Evolutionary conservation across 345 rosid species (phyloP).

Genomic region (Isatis tinctoria): DNA sequence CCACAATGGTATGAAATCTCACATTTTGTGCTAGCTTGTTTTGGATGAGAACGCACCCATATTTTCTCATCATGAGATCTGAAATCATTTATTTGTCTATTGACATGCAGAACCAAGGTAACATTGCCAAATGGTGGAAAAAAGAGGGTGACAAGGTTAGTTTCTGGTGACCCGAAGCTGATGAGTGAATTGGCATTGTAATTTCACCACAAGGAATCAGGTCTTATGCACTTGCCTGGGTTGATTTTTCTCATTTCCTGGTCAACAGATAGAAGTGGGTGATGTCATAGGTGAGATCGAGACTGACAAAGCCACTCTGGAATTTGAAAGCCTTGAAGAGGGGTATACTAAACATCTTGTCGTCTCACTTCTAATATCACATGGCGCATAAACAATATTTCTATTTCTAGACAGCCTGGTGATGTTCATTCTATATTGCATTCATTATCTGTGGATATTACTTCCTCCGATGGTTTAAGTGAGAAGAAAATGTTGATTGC

Average conservation of each 20-base stretch:
- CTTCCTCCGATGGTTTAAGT: not conserved
- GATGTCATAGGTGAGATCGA: slow-evolving; percentile 96
- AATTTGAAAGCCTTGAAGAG: slow-evolving; percentile 94
- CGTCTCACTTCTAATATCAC: not conserved
- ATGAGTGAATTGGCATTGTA: slow-evolving; percentile 16
- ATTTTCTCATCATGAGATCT: slow-evolving; percentile 1
- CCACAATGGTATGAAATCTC: slow-evolving; percentile 73
- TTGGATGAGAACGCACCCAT: slow-evolving; percentile 12
- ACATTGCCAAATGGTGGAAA: slow-evolving; percentile 80
- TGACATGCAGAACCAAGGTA: slow-evolving; percentile 74
- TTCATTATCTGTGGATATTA: not conserved
- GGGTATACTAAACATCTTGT: slow-evolving; percentile 48
- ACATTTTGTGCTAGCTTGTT: slow-evolving; percentile 16
- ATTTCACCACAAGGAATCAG: not conserved
- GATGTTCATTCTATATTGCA: slow-evolving; percentile 5
- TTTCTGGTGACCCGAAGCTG: slow-evolving; percentile 22
- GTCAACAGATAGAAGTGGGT: slow-evolving; percentile 90
- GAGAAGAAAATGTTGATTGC: slow-evolving; percentile 11
- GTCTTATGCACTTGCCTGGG: slow-evolving; percentile 12
- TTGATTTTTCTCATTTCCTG: slow-evolving; percentile 20
- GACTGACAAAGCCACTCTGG: slow-evolving; percentile 98
- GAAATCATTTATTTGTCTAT: slow-evolving; percentile 27
- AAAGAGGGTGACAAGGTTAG: slow-evolving; percentile 96
- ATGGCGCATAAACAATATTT: not conserved
- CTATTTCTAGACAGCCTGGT: not conserved